Evolutionary conservation across 148 eudicot species (phyloP), one percentile per base, ranked within the genome.

Genomic region (Spergularia bocconei): DNA sequence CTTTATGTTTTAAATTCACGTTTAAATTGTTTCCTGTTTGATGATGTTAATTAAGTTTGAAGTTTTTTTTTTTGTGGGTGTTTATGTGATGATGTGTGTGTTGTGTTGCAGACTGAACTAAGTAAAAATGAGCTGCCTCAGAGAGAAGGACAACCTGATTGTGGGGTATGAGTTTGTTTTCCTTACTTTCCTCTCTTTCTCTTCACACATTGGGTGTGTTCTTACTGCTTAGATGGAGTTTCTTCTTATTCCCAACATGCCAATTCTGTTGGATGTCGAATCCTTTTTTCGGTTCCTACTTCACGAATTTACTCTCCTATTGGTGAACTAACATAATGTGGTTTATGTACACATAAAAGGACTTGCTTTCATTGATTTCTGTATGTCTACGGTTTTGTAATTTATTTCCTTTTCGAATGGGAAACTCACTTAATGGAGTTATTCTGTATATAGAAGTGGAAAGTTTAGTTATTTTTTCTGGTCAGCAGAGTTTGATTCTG

Each of bases 91-190:
- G 70, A 47, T 67, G 55, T 23, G 11, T 38, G 63, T 38, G 33
- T 29, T 58, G 58, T 58, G 9, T 69, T 56, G 67, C 83, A 79
- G 84, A 63, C 36, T 78, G 66, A 15, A 64, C 78, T 29, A 56
- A 50, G 55, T 64, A 75, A 58, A 74, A 79, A 71, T 73, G 92
- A 76, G 72, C 79, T 88, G 4, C 96, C 96, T 15, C 89, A 87
- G 78, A 85, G 96, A 84, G 84, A 76, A 84, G 92, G 90, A 72
- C 83, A 85, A 77, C 85, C 90, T 33, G 89, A 88, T 61, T 90
- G 96, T 83, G 92, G 83, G 89, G 96, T 90, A 87, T 73, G 64
- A 19, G 50, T 6, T 60, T 59, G 50, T 41, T 36, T 71, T 14
- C n/a, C 38, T 64, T 17, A 47, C 39, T 38, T 25, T 41, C 48